These are phyloP conservation scores for Fusarium ramigenum DNA, from an alignment of 2,329 filamentous ascomycete species.

Conservation along the genomic window DNA sequence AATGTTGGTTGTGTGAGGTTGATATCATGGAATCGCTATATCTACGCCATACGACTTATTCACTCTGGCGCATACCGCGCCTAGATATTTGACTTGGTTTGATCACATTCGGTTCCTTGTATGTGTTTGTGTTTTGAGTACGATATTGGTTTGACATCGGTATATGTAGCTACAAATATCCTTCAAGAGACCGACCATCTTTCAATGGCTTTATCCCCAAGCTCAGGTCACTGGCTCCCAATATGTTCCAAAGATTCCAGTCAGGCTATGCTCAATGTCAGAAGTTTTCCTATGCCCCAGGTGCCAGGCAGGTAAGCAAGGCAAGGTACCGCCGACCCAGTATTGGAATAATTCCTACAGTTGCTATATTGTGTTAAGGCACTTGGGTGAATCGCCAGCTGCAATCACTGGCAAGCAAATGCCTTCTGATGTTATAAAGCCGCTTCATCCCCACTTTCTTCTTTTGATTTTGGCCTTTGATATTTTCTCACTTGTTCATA, in stretches of 20 bases:
- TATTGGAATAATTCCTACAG: no score
- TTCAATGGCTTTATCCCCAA: not conserved
- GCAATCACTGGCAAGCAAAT: not conserved
- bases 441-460: not conserved
- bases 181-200: not conserved
- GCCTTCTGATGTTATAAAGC: not conserved
- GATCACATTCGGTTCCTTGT: not conserved
- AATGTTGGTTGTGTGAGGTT: not conserved
- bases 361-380: not conserved
- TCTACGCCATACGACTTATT: not conserved
- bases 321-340: not conserved
- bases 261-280: not conserved
- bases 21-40: not conserved
- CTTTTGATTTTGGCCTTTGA: not conserved
- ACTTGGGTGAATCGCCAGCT: not conserved
- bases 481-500: not conserved
- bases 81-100: conserved; percentile 15
- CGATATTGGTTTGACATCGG: not conserved
- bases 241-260: not conserved
- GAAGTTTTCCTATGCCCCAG: not conserved
- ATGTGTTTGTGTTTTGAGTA: not conserved
- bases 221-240: not conserved
- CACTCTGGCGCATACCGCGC: not conserved
- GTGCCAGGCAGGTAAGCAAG: not conserved
- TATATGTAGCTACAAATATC: not conserved